A percentile compares a stretch with the other conserved stretches of the same genome.
Conservation (phyloP, 2,329 filamentous ascomycete species). For the Aspergillus cejpii region DNA sequence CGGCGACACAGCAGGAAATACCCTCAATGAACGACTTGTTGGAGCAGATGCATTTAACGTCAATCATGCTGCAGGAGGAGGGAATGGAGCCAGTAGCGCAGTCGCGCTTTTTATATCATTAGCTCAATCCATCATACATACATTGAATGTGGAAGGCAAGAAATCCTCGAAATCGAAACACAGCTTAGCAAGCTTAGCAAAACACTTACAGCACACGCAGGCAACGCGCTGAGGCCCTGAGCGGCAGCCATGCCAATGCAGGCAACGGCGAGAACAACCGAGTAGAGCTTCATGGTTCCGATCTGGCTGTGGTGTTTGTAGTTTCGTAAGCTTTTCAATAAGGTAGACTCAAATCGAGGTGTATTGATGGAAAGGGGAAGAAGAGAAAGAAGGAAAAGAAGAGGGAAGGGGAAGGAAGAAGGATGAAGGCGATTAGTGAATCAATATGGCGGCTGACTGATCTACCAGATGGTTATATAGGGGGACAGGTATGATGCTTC, state of each 20-base stretch:
- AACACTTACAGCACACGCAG: conserved; percentile 51
- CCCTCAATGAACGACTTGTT: conserved; percentile 41
- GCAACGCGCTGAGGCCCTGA: conserved; percentile 44
- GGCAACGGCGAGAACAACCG: conserved; percentile 48
- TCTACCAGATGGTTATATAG: too few species aligned
- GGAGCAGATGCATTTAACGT: conserved; percentile 48
- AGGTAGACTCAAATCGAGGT: not conserved
- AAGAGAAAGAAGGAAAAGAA: not conserved
- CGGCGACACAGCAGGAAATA: conserved; percentile 47
- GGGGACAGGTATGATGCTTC: too few species aligned
- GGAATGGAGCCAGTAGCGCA: conserved; percentile 41
- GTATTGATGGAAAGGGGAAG: not conserved
- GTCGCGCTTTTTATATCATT: conserved; percentile 21
- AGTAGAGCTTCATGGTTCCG: conserved; percentile 45
- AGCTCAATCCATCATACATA: not conserved
- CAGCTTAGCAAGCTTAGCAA: not conserved
- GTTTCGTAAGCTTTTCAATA: not conserved
- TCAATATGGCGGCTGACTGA: too few species aligned
- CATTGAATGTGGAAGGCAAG: conserved; percentile 1
- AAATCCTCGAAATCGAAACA: not conserved
- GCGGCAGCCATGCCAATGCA: conserved; percentile 45
- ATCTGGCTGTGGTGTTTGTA: conserved; percentile 6
- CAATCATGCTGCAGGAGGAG: conserved; percentile 34
- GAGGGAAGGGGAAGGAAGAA: not conserved
- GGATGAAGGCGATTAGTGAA: not conserved